Evolutionary conservation across 192 early-diverging fungal genomes (phyloP).

Genomic region (Umbelopsis sp.): DNA sequence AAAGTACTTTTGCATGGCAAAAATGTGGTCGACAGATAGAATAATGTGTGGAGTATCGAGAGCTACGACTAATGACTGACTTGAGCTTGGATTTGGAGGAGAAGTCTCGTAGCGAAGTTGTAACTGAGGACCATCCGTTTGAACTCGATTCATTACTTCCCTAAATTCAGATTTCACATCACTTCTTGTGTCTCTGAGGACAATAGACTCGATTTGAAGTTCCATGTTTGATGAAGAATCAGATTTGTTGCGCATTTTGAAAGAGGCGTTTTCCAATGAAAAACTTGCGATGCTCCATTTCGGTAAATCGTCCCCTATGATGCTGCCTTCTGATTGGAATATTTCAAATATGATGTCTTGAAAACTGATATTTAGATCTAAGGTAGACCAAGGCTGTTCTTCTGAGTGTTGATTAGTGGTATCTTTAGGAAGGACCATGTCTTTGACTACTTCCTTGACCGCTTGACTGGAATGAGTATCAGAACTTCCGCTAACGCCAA

Average conservation of each 20-base stretch:
- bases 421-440: background rate
- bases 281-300: conserved; percentile 28
- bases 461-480: conserved; percentile 3
- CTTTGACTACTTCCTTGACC: conserved; percentile 16
- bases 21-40: conserved; percentile 74
- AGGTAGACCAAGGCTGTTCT: conserved; percentile 12
- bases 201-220: conserved; percentile 57
- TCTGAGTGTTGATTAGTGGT: background rate
- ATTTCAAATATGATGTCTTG: conserved; percentile 69
- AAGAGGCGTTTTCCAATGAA: conserved; percentile 15
- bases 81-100: background rate
- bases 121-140: conserved; percentile 53
- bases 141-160: conserved; percentile 61
- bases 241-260: conserved; percentile 52
- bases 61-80: conserved; percentile 51
- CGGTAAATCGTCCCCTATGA: conserved; percentile 30
- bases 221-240: conserved; percentile 62
- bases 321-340: conserved; percentile 44
- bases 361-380: conserved; percentile 59
- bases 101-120: conserved; percentile 25
- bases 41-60: conserved; percentile 71
- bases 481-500: background rate
- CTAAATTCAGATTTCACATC: conserved; percentile 63
- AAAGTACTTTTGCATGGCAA: conserved; percentile 70
- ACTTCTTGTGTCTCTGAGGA: conserved; percentile 67